phyloP scores from a whole-genome alignment of 164 flowering plant species.

The Berberis thunbergii region DNA sequence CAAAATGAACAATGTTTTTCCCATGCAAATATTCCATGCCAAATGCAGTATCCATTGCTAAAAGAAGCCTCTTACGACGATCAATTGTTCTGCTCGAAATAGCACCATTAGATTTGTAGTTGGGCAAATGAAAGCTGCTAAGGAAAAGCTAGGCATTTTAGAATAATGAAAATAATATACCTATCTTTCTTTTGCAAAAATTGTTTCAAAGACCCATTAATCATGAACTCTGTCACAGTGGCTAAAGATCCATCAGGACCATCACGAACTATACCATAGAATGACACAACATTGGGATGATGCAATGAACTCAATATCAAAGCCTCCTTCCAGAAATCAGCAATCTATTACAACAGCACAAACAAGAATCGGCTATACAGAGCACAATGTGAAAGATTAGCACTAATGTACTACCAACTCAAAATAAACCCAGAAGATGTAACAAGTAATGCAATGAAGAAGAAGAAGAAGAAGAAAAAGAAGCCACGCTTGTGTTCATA shows the following conservation, averaged over 20 bases:
- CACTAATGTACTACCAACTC: not conserved
- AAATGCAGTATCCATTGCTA: constrained; percentile 94
- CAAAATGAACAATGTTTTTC: constrained; percentile 92
- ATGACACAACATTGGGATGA: constrained; percentile 98
- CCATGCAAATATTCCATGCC: constrained; percentile 98
- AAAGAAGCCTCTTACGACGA: constrained; percentile 92
- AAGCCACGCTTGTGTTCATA: not conserved
- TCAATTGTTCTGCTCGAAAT: constrained; percentile 71
- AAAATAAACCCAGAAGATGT: not conserved
- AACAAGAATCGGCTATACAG: not conserved
- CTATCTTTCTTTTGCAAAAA: constrained; percentile 93
- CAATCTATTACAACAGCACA: constrained; percentile 40
- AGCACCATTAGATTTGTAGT: not conserved
- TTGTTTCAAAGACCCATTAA: constrained; percentile 95
- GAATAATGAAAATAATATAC: constrained; percentile 20
- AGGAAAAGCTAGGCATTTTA: not conserved
- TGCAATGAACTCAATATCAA: constrained; percentile 81
- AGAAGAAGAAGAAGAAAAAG: not conserved
- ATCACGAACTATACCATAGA: constrained; percentile 97
- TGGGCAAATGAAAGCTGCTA: not conserved
- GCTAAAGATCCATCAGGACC: constrained; percentile 97
- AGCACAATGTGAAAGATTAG: not conserved
- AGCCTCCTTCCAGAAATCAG: constrained; percentile 99
- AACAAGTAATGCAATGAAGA: not conserved
- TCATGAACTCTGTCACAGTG: constrained; percentile 96